Evolutionary conservation across 163 green algal genomes (phyloP), one percentile per base, ranked within the genome.

Genomic region (Trebouxiophyceae sp.): DNA sequence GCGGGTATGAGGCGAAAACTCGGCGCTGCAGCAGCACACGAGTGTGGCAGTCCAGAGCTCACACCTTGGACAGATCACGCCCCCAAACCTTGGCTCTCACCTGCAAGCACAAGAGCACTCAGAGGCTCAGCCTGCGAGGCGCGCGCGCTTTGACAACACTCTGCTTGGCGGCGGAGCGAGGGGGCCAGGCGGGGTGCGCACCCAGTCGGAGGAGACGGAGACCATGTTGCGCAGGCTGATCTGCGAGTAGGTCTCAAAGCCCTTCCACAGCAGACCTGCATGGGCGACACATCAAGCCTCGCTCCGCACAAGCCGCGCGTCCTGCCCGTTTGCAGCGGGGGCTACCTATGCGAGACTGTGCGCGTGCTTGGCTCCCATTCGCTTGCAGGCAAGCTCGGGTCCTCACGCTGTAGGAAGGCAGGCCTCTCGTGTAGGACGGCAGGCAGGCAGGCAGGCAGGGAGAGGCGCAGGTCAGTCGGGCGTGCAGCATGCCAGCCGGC

Each of bases 261-360:
- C 75, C 63, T 82, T 84, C 87, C 87, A 94, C 55, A 89, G 57
- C 23, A 90, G 29, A 5, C 84, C 84, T 33, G 81, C 78, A 8
- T 16, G 39, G 16, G 8, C 8, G 8, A 50, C 39, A 50, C 39
- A 50, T 8, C 8, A 50, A 50, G 39, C 8, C 39, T 50, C 39
- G 8, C 39, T n/a, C 8, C n/a, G n/a, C n/a, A n/a, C n/a, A n/a
- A n/a, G n/a, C n/a, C n/a, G n/a, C n/a, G n/a, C n/a, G n/a, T n/a
- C n/a, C n/a, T n/a, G n/a, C n/a, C n/a, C n/a, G n/a, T n/a, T n/a
- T n/a, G n/a, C n/a, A n/a, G n/a, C n/a, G n/a, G n/a, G n/a, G n/a
- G n/a, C n/a, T n/a, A n/a, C n/a, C n/a, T 95, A 95, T 26, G 89
- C 89, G 32, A 93, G 74, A n/a, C 73, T 84, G 56, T 88, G 87